These are phyloP conservation scores for Scheffersomyces illinoinensis DNA, from an alignment of 1,139 yeast genomes.

Conservation along the genomic window DNA sequence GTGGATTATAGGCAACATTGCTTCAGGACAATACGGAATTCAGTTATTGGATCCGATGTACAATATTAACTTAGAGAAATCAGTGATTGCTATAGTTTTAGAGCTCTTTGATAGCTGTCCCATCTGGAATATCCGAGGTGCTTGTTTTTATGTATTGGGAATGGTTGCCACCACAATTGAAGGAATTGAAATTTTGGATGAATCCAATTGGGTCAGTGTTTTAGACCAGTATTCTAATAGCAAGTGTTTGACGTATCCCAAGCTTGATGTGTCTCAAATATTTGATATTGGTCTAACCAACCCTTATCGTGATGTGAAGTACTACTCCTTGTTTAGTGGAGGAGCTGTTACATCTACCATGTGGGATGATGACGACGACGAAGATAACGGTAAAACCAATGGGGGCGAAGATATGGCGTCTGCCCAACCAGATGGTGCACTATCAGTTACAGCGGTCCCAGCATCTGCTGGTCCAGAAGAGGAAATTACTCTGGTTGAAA, in stretches of 20 bases:
- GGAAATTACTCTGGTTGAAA: background rate
- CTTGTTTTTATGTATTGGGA: constrained; percentile 79
- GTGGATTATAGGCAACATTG: constrained; percentile 88
- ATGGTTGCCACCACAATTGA: constrained; percentile 70
- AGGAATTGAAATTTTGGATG: constrained; percentile 87
- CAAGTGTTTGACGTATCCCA: constrained; percentile 59
- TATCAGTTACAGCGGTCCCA: background rate
- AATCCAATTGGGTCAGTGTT: constrained; percentile 71
- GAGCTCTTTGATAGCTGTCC: constrained; percentile 43
- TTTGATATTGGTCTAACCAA: constrained; percentile 28
- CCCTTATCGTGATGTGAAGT: constrained; percentile 34
- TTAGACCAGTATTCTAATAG: constrained; percentile 54
- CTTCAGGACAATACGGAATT: constrained; percentile 68
- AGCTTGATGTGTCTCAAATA: constrained; percentile 13
- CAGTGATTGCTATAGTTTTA: constrained; percentile 54
- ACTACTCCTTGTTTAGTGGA: constrained; percentile 27
- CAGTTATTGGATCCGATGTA: constrained; percentile 61
- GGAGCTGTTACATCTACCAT: constrained; percentile 8
- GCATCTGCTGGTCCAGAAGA: background rate
- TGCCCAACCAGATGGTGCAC: background rate
- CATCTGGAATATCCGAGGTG: constrained; percentile 67
- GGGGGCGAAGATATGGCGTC: background rate
- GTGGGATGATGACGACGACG: constrained; percentile 1
- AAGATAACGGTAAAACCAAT: constrained; percentile 5
- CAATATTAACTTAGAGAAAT: constrained; percentile 46